phyloP scores from a whole-genome alignment of 2,329 filamentous ascomycete species.

The Diaporthe amygdali region DNA sequence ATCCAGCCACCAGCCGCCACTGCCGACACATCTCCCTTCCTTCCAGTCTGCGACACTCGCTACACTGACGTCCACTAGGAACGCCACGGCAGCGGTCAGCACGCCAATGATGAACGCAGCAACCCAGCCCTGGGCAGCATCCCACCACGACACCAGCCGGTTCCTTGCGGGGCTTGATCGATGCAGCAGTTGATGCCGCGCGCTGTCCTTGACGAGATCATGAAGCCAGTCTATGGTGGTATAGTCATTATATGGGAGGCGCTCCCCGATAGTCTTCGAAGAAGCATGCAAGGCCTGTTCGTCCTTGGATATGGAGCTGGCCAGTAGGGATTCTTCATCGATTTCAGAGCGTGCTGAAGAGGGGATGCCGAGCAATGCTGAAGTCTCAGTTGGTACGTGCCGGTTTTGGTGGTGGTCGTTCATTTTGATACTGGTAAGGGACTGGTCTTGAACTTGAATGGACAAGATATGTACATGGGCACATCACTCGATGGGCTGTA shows the following conservation, averaged over 20 bases:
- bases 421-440: not conserved
- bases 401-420: not conserved
- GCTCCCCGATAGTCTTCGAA: constrained; percentile 50
- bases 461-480: not conserved
- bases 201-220: constrained; percentile 63
- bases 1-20: constrained; percentile 44
- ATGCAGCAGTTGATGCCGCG: constrained; percentile 37
- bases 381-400: not conserved
- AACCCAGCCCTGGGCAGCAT: constrained; percentile 59
- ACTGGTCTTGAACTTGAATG: not conserved
- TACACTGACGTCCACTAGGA: constrained; percentile 55
- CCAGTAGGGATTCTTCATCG: constrained; percentile 27
- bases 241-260: constrained; percentile 65
- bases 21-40: constrained; percentile 54
- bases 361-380: not conserved
- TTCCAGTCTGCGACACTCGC: constrained; percentile 63
- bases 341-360: not conserved
- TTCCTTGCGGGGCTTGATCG: constrained; percentile 35
- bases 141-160: constrained; percentile 50
- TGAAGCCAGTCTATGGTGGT: constrained; percentile 68
- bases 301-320: constrained; percentile 44
- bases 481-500: not conserved
- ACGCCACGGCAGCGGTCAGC: constrained; percentile 60
- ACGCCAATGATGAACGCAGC: constrained; percentile 57
- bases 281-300: constrained; percentile 33